Evolutionary conservation across 2,329 filamentous ascomycete genomes (phyloP), one percentile per base, ranked within the genome.

Genomic region (Colletotrichum sojae): DNA sequence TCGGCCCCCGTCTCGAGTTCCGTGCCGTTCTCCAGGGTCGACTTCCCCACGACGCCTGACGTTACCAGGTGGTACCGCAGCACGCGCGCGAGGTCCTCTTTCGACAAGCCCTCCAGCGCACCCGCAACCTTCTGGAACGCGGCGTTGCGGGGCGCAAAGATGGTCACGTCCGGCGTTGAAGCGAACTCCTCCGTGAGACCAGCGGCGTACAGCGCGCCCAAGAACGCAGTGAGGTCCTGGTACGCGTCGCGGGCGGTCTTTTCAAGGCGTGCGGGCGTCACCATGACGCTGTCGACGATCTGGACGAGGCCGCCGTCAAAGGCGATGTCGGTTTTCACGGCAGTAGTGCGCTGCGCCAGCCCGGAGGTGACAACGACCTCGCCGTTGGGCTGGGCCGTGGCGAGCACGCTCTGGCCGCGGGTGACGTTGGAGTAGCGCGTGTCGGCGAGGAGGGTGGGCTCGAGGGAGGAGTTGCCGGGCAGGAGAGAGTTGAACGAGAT

Each of bases 251-350:
- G 60, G 52, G 56, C 69, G 8, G 71, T 71, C 18, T 39, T 45
- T 22, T 71, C 71, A 20, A 71, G 61, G 16, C 71, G 60, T 6
- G 63, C 59, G 0, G 86, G 87, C 2, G 85, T 82, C 1, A 85
- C 80, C 53, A 87, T 78, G 20, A 88, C 77, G 46, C 83, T 83
- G 76, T 88, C 86, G 61, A 88, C 79, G 10, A 87, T 75, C 67
- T 89, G 86, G 63, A 88, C 78, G 12, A 87, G 77, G 4, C 86
- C 86, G 40, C 84, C 83, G 18, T 78, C 76, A 73, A 87, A 86
- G 39, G 72, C 64, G 22, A 87, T 80, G 74, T 88, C 85, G 18
- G 78, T 73, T 67, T 81, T 75, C 43, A 76, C 71, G 4, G 85
- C 76, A 5, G 78, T 83, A 67, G 81, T 81, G 62, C 84, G 81